Evolutionary conservation across 2,329 filamentous ascomycete species (phyloP).

Genomic region (Trichoderma guizhouense): DNA sequence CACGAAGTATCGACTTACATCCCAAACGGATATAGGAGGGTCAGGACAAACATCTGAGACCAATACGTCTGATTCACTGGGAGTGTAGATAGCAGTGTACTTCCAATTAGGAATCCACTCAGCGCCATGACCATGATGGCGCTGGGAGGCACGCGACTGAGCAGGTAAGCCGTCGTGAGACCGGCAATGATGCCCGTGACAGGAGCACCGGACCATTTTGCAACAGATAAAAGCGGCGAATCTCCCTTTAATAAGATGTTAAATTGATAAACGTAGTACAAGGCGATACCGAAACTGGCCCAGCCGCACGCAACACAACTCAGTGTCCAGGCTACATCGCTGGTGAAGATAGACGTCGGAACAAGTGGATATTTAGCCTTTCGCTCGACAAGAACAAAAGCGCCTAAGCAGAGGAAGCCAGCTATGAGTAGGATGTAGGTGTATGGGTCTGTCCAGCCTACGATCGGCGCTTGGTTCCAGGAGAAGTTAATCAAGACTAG

Average conservation of each 20-base stretch:
- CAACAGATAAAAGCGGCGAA: slow-evolving; percentile 39
- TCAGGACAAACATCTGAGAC: slow-evolving; percentile 54
- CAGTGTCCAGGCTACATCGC: slow-evolving; percentile 42
- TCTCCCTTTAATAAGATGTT: slow-evolving; percentile 35
- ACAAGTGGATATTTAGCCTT: slow-evolving; percentile 3
- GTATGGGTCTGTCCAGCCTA: slow-evolving; percentile 53
- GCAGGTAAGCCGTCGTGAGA: slow-evolving; percentile 36
- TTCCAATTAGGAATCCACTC: slow-evolving; percentile 37
- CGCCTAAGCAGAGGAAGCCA: slow-evolving; percentile 47
- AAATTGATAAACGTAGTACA: slow-evolving; percentile 46
- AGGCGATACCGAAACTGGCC: slow-evolving; percentile 47
- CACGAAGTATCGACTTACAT: neutral
- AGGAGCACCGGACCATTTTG: slow-evolving; percentile 33
- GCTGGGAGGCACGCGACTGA: slow-evolving; percentile 26
- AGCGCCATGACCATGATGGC: slow-evolving; percentile 41
- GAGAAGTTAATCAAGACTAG: slow-evolving; percentile 59
- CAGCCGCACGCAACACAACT: slow-evolving; percentile 47
- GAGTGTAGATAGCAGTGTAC: slow-evolving; percentile 39
- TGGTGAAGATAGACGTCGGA: neutral
- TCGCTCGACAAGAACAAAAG: slow-evolving; percentile 53
- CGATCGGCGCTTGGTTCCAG: slow-evolving; percentile 58
- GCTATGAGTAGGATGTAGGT: slow-evolving; percentile 52
- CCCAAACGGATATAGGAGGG: neutral
- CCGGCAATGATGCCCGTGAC: slow-evolving; percentile 40
- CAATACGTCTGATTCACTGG: slow-evolving; percentile 57